phyloP scores from a whole-genome alignment of 2,329 filamentous ascomycete genomes.

The Fonsecaea monophora region DNA sequence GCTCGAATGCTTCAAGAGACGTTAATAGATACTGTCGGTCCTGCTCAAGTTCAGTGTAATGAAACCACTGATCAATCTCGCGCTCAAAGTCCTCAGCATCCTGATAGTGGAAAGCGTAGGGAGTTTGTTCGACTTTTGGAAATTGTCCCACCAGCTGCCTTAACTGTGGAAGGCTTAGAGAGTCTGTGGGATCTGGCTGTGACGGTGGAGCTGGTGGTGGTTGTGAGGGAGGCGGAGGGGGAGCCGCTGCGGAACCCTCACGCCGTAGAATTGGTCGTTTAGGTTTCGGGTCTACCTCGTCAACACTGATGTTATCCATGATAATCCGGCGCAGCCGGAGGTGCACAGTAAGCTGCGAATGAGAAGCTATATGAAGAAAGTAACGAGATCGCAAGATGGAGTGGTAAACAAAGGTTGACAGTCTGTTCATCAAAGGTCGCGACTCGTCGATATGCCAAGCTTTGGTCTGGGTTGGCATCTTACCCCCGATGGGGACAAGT shows the following conservation, averaged over 20 bases:
- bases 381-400: background rate
- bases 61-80: constrained; percentile 97
- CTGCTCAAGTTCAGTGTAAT: constrained; percentile 74
- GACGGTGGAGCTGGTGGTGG: constrained; percentile 51
- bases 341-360: background rate
- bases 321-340: background rate
- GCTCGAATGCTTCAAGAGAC: constrained; percentile 77
- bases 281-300: constrained; percentile 58
- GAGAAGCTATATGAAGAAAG: background rate
- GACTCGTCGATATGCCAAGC: background rate
- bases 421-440: background rate
- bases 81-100: constrained; percentile 78
- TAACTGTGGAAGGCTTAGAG: constrained; percentile 76
- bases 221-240: constrained; percentile 55
- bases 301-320: constrained; percentile 48
- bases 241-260: constrained; percentile 47
- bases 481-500: background rate
- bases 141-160: constrained; percentile 76
- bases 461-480: background rate
- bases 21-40: constrained; percentile 80
- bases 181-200: constrained; percentile 62
- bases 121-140: constrained; percentile 70
- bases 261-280: constrained; percentile 46
- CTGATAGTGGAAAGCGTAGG: constrained; percentile 85
- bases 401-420: background rate